A percentile compares a stretch with the other conserved stretches of the same genome.
Conservation (phyloP, 2,329 filamentous ascomycete species). For the Trichoderma sp. region DNA sequence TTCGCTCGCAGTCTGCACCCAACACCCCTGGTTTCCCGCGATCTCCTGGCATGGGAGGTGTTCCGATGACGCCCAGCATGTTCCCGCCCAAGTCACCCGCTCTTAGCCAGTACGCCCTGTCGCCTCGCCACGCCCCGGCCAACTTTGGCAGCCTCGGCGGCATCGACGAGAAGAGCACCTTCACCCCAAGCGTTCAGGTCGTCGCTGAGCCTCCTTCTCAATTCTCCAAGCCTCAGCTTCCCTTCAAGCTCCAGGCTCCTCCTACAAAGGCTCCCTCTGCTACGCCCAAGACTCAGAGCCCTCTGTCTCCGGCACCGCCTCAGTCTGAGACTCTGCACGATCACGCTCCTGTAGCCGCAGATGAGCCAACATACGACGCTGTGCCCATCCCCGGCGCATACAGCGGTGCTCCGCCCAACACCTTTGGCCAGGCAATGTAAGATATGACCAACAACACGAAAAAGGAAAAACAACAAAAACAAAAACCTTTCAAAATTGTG, state of each 20-base stretch:
- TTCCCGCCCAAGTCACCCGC: slow-evolving; percentile 43
- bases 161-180: slow-evolving; percentile 47
- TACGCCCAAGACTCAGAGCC: slow-evolving; percentile 68
- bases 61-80: slow-evolving; percentile 63
- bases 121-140: slow-evolving; percentile 61
- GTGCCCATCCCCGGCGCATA: slow-evolving; percentile 92
- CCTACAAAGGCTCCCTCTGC: slow-evolving; percentile 76
- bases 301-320: slow-evolving; percentile 53
- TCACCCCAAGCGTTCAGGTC: slow-evolving; percentile 57
- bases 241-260: slow-evolving; percentile 87
- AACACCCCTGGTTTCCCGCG: slow-evolving; percentile 90
- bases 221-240: slow-evolving; percentile 55
- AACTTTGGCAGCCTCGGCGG: slow-evolving; percentile 54
- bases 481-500: background rate
- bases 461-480: background rate
- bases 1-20: slow-evolving; percentile 82
- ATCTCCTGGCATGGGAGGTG: slow-evolving; percentile 38
- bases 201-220: slow-evolving; percentile 65
- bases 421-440: slow-evolving; percentile 42
- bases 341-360: slow-evolving; percentile 69
- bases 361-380: slow-evolving; percentile 80
- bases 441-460: background rate
- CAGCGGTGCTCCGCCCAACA: slow-evolving; percentile 51
- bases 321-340: slow-evolving; percentile 54
- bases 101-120: slow-evolving; percentile 52